Base-by-base conservation (phyloP, 2,329 filamentous ascomycete species). In the Colletotrichum sp. region DNA sequence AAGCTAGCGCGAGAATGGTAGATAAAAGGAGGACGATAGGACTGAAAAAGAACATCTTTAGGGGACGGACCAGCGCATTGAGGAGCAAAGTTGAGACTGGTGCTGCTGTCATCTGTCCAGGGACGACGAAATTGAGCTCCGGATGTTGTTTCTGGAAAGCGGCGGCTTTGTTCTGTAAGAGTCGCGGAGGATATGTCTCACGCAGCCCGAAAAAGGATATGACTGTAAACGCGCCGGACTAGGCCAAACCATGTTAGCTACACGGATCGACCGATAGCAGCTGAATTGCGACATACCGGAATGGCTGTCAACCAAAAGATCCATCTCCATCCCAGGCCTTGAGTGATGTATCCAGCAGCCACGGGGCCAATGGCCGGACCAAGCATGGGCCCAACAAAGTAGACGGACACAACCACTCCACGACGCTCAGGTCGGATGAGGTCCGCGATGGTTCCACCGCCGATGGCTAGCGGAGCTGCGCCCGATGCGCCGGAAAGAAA, bases 391-490 rank as follows among this genome's bases (percentile, higher is more conserved):
- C 86, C 87, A 32, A 89, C 81, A 39, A 83, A 82, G 71, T 86
- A 89, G 18, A 81, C 84, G 3, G 88, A 86, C 90, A 93, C 92
- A 69, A 90, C 90, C 4, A 86, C 84, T 16, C 90, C 91, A 44
- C 92, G 87, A 78, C 90, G 86, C 78, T 92, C 89, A 59, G 88
- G 88, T 0, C 82, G 80, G 30, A 94, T 88, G 82, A 94, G 87
- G 81, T 95, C 93, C 28, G 91, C 90, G 34, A 95, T 91, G 3
- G 91, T 91, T n/a, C 92, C 92, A 36, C 91, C 91, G 9, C 92
- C 93, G 78, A 93, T 59, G 12, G 72, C 63, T 9, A 75, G 24
- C 5, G 67, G 66, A 7, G 59, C 65, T 16, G 66, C 24, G 8
- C 66, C 72, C 6, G 39, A 49, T 3, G 55, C 44, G 12, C 72